A percentile compares a stretch with the other conserved stretches of the same genome.
Conservation (phyloP, 2,329 filamentous ascomycete species). For the Tolypocladium album region DNA sequence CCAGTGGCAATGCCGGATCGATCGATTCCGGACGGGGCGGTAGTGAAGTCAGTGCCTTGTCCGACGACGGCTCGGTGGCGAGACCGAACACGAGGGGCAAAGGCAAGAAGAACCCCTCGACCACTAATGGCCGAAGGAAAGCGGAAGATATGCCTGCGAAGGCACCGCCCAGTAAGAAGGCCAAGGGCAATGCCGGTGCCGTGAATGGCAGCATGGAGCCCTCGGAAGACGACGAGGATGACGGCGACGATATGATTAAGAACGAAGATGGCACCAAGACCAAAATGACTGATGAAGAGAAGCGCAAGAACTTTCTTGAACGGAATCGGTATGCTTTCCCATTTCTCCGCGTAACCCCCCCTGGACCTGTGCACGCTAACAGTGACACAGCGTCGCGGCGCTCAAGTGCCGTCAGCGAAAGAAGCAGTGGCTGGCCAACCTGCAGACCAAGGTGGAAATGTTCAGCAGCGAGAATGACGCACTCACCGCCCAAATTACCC, state of each 20-base stretch:
- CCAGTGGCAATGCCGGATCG: constrained; percentile 34
- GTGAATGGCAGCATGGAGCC: constrained; percentile 22
- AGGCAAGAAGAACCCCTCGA: constrained; percentile 52
- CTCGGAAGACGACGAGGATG: constrained; percentile 43
- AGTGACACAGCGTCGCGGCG: constrained; percentile 64
- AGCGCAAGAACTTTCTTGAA: constrained; percentile 95
- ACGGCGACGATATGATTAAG: constrained; percentile 36
- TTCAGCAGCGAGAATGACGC: constrained; percentile 88
- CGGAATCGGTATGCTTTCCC: constrained; percentile 66
- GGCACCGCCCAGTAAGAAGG: constrained; percentile 56
- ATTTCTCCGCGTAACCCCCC: neutral
- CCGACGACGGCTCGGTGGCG: constrained; percentile 61
- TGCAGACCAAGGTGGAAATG: constrained; percentile 89
- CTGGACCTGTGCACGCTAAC: constrained; percentile 1
- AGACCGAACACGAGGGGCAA: constrained; percentile 56
- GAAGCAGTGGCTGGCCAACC: constrained; percentile 95
- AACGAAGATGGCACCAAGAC: constrained; percentile 48
- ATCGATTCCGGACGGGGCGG: constrained; percentile 39
- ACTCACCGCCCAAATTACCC: constrained; percentile 70
- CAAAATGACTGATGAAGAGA: constrained; percentile 98
- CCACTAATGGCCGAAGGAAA: constrained; percentile 64
- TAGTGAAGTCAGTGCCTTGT: constrained; percentile 61
- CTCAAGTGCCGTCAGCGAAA: constrained; percentile 96
- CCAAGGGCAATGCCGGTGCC: constrained; percentile 34
- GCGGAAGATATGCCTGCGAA: constrained; percentile 57